phyloP scores from a whole-genome alignment of 2,329 filamentous ascomycete species.

The Simplicillium sp. region DNA sequence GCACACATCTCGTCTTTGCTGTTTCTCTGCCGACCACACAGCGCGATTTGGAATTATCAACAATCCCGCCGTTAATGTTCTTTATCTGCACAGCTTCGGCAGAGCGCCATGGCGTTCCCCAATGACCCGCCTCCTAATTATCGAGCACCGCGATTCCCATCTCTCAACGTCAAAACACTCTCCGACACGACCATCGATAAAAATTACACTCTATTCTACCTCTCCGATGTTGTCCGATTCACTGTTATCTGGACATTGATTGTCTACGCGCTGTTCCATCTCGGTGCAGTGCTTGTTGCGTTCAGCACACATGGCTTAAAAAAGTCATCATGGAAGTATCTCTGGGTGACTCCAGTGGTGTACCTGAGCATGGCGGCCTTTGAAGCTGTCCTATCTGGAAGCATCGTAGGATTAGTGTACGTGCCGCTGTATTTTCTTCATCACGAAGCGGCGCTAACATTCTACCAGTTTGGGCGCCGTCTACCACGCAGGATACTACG shows the following conservation, averaged over 20 bases:
- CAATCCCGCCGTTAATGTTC: background rate
- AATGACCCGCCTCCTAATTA: slow-evolving; percentile 41
- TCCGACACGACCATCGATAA: slow-evolving; percentile 30
- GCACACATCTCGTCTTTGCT: no score
- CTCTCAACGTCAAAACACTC: slow-evolving; percentile 64
- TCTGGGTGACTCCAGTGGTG: slow-evolving; percentile 64
- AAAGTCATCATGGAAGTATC: slow-evolving; percentile 44
- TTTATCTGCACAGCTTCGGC: background rate
- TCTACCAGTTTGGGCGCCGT: slow-evolving; percentile 59
- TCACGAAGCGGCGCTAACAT: background rate
- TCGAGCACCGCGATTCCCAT: slow-evolving; percentile 63
- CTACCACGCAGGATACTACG: slow-evolving; percentile 73
- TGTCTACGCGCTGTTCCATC: slow-evolving; percentile 65
- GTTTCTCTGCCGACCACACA: no score
- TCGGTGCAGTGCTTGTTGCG: slow-evolving; percentile 62
- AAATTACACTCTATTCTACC: slow-evolving; percentile 57
- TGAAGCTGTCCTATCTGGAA: slow-evolving; percentile 72
- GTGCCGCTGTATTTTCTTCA: slow-evolving; percentile 18
- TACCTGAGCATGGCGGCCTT: slow-evolving; percentile 64
- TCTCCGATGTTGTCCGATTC: slow-evolving; percentile 76
- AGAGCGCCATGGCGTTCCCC: slow-evolving; percentile 14
- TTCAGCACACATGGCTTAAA: slow-evolving; percentile 59
- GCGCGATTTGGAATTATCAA: background rate
- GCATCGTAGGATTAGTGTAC: slow-evolving; percentile 70
- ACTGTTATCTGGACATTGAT: slow-evolving; percentile 81